A percentile compares a stretch with the other conserved stretches of the same genome.
phyloP scores from a whole-genome alignment of 1,284 basidiomycete species.

The Apiotrichum mycotoxinovorans region DNA sequence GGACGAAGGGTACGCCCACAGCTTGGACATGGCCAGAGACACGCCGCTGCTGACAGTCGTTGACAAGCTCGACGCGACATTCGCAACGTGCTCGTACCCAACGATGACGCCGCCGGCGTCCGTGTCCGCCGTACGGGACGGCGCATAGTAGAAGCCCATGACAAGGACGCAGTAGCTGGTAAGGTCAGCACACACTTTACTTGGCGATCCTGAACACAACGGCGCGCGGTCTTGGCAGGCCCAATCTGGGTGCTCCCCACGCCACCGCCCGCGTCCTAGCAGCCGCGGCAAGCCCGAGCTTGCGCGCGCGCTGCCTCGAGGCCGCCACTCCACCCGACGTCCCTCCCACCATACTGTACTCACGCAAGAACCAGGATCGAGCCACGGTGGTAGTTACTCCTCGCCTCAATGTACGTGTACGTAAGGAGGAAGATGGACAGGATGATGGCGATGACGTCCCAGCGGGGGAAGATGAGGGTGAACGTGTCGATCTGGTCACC shows the following conservation, averaged over 20 bases:
- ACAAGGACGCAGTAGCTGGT: conserved; percentile 70
- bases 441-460: conserved; percentile 96
- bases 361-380: conserved; percentile 87
- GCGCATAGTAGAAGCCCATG: conserved; percentile 76
- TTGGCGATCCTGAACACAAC: too few relatives aligned
- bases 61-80: not conserved
- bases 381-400: conserved; percentile 93
- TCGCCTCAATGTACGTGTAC: conserved; percentile 98
- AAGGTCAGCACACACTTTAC: conserved; percentile 4
- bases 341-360: too few relatives aligned
- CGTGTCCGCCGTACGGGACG: conserved; percentile 8
- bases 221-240: too few relatives aligned
- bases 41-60: not conserved
- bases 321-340: too few relatives aligned
- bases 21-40: conserved; percentile 1
- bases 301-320: too few relatives aligned
- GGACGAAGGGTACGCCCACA: conserved; percentile 1
- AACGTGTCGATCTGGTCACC: conserved; percentile 81
- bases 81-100: not conserved
- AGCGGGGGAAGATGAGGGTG: conserved; percentile 97
- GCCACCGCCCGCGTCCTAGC: too few relatives aligned
- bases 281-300: too few relatives aligned
- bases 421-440: conserved; percentile 94
- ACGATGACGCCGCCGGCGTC: conserved; percentile 2
- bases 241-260: not conserved